Conservation (phyloP, 1,284 basidiomycete genomes). For the Hymenochaete sp. region DNA sequence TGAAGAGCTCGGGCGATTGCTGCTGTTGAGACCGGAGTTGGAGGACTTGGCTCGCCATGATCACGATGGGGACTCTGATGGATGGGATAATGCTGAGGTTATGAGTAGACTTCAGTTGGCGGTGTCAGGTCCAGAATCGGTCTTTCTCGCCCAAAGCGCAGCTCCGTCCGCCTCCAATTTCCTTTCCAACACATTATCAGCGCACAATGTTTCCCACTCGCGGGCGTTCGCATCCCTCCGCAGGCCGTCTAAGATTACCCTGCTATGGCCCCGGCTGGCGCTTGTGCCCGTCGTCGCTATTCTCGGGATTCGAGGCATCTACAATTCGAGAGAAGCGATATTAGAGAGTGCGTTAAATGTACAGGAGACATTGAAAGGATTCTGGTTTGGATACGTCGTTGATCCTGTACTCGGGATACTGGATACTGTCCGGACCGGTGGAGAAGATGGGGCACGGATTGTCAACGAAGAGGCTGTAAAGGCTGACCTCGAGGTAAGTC, state of each 20-base stretch:
- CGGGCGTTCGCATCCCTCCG: conserved; percentile 33
- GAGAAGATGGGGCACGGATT: conserved; percentile 58
- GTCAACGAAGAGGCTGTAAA: conserved; percentile 70
- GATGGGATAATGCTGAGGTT: neutral
- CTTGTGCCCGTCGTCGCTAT: conserved; percentile 54
- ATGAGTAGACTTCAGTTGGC: neutral
- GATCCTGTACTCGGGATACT: conserved; percentile 81
- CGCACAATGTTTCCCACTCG: conserved; percentile 27
- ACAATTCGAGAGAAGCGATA: conserved; percentile 44
- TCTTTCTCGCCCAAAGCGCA: conserved; percentile 8
- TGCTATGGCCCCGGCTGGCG: conserved; percentile 60
- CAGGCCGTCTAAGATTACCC: conserved; percentile 50
- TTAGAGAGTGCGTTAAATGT: conserved; percentile 51
- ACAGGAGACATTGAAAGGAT: conserved; percentile 63
- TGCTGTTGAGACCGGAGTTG: conserved; percentile 42
- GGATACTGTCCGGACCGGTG: conserved; percentile 75
- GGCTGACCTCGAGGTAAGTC: conserved; percentile 69
- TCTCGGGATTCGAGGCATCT: conserved; percentile 39
- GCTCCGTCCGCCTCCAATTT: conserved; percentile 14
- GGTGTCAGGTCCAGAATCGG: neutral
- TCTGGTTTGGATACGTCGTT: conserved; percentile 80
- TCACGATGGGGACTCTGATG: neutral
- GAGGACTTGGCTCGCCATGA: conserved; percentile 9
- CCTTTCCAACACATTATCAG: conserved; percentile 24
- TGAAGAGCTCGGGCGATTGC: conserved; percentile 49